These are phyloP conservation scores for Cutaneotrichosporon mucoides DNA, from an alignment of 1,284 basidiomycete species.

Conservation along the genomic window DNA sequence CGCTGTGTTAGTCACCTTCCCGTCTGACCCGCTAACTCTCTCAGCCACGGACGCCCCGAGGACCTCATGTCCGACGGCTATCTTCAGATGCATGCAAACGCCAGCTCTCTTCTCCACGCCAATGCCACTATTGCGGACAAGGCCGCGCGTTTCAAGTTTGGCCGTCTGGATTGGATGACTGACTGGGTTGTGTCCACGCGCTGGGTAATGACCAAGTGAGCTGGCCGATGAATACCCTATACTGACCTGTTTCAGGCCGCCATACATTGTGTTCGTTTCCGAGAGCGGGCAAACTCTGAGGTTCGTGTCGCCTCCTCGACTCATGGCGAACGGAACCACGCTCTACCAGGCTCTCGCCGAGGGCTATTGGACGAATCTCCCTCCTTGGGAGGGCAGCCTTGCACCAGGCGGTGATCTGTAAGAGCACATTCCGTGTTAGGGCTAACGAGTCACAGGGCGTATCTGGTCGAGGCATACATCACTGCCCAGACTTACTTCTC, in stretches of 20 bases:
- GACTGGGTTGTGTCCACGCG: slow-evolving; percentile 33
- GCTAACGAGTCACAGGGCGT: not conserved
- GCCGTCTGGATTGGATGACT: slow-evolving; percentile 36
- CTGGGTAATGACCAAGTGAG: slow-evolving; percentile 35
- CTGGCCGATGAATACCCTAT: not conserved
- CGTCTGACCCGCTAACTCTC: not conserved
- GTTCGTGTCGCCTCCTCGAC: slow-evolving; percentile 26
- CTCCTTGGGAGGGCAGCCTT: slow-evolving; percentile 28
- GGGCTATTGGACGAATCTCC: slow-evolving; percentile 26
- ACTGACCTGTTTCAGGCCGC: slow-evolving; percentile 19
- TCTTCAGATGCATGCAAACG: slow-evolving; percentile 29
- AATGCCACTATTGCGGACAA: slow-evolving; percentile 4
- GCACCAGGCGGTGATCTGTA: slow-evolving; percentile 32
- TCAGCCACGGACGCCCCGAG: slow-evolving; percentile 23
- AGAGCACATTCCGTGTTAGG: slow-evolving; percentile 2
- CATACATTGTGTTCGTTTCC: slow-evolving; percentile 35
- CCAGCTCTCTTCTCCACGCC: slow-evolving; percentile 16
- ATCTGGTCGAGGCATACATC: slow-evolving; percentile 7
- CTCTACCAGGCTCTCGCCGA: slow-evolving; percentile 26
- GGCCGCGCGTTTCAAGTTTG: slow-evolving; percentile 26
- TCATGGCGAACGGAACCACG: slow-evolving; percentile 25
- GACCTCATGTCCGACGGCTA: slow-evolving; percentile 22
- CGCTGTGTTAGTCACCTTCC: slow-evolving; percentile 26
- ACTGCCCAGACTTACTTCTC: not conserved
- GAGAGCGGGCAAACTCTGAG: slow-evolving; percentile 29